Base-by-base conservation (phyloP, 208 protist genomes). In the Trypanosoma cruzi region DNA sequence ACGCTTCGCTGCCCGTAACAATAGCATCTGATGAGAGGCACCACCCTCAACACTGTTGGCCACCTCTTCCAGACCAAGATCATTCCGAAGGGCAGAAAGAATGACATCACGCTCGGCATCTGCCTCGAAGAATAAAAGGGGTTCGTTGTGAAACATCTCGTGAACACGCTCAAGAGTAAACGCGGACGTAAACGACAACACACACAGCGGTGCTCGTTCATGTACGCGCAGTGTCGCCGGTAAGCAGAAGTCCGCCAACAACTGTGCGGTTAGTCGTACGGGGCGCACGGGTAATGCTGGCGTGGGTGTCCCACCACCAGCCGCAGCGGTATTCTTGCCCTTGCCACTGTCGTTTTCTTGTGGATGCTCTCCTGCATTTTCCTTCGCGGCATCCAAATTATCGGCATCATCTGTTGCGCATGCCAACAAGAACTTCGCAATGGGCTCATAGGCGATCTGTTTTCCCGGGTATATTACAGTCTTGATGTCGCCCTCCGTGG, bases 101-200 rank as follows among this genome's bases (percentile, higher is more conserved):
- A 73, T 32, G 10, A 65, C 49, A 29, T 67, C 65, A 32, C 55
- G 58, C 26, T 73, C 65, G 0, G 22, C 22, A n/a, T 66, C 29
- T 1, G 70, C 82, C 62, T 94, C 76, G 26, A 94, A 82, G 70
- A 94, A 91, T 31, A 92, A 24, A n/a, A 94, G 44, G 20, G 89
- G 81, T 49, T 94, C 86, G 61, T 82, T 72, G 22, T 64, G 32
- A 54, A 89, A 92, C 32, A 40, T 44, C 31, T 32, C 31, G 55
- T 86, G 67, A 18, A 89, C 67, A 5, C 37, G 16, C 11, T 75
- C 56, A 26, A 92, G 65, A n/a, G 64, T 14, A 22, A 84, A 71
- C 7, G n/a, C 60, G 11, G 64, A 54, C 18, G 72, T 68, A 24
- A 90, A 64, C 49, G 67, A 68, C 18, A 94, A 64, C 36, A 92